A percentile compares a stretch with the other conserved stretches of the same genome.
Conservation (phyloP, 352 stramenopile species). For the Pythium chondricola region DNA sequence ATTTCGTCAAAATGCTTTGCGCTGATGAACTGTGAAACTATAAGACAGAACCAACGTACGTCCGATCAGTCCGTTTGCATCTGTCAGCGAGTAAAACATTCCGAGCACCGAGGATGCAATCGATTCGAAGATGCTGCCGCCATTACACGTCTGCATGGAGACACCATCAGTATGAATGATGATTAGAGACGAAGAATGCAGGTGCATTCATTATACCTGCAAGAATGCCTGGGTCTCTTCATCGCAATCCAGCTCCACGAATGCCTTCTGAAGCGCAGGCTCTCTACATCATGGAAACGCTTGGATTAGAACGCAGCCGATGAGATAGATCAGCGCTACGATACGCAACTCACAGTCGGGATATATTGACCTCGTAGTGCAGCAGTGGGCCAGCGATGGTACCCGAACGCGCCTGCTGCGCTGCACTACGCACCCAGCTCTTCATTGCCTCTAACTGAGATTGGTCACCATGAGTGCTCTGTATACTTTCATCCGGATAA, state of each 20-base stretch:
- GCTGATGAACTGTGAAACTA: too few relatives aligned
- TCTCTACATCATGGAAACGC: slow-evolving; percentile 27
- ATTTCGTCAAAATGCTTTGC: too few relatives aligned
- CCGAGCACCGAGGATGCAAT: slow-evolving; percentile 59
- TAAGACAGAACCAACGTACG: slow-evolving; percentile 35
- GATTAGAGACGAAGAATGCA: neutral
- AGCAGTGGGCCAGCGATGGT: slow-evolving; percentile 44
- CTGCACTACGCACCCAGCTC: slow-evolving; percentile 62
- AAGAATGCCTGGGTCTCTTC: slow-evolving; percentile 69
- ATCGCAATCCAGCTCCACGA: slow-evolving; percentile 71
- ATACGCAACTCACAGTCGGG: slow-evolving; percentile 41
- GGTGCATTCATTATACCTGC: slow-evolving; percentile 29
- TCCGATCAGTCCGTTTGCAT: slow-evolving; percentile 77
- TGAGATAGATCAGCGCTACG: neutral
- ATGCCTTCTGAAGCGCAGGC: slow-evolving; percentile 46
- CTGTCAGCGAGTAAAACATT: slow-evolving; percentile 78
- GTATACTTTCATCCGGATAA: slow-evolving; percentile 5
- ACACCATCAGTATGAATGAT: neutral
- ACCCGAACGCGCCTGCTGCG: slow-evolving; percentile 43
- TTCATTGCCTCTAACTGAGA: slow-evolving; percentile 28
- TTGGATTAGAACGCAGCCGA: neutral
- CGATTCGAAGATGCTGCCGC: slow-evolving; percentile 57
- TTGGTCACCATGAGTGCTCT: neutral
- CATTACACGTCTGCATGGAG: slow-evolving; percentile 56
- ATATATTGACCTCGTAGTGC: slow-evolving; percentile 50